Percentiles rank a stretch among this genome's conserved stretches.
phyloP scores from a whole-genome alignment of 2,329 filamentous ascomycete species.

The Penicillium brasilianum region DNA sequence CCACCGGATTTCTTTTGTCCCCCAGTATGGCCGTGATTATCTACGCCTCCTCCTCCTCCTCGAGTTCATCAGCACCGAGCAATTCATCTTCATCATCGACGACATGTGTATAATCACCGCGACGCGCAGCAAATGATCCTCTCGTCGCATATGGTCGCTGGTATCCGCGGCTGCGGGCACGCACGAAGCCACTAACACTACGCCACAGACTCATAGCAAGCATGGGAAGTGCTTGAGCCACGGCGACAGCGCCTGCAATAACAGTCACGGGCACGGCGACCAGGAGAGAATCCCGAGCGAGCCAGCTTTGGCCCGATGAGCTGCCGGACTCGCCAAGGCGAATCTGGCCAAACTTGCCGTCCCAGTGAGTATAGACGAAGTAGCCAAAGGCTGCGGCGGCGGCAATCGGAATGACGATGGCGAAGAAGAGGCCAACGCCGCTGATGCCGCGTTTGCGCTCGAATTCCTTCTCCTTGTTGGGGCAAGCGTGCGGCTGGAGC shows the following conservation, averaged over 20 bases:
- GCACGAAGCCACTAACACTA: slow-evolving; percentile 58
- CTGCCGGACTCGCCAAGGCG: slow-evolving; percentile 72
- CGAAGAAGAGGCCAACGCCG: slow-evolving; percentile 81
- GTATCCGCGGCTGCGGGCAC: slow-evolving; percentile 54
- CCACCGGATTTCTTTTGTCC: background rate
- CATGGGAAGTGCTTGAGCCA: slow-evolving; percentile 73
- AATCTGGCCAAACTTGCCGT: slow-evolving; percentile 89
- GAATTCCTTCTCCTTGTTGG: slow-evolving; percentile 81
- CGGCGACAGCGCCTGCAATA: slow-evolving; percentile 81
- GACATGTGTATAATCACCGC: slow-evolving; percentile 85
- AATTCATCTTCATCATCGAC: slow-evolving; percentile 95
- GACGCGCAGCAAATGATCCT: slow-evolving; percentile 83
- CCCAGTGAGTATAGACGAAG: slow-evolving; percentile 84
- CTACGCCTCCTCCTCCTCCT: slow-evolving; percentile 71
- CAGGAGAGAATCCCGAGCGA: slow-evolving; percentile 76
- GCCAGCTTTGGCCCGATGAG: slow-evolving; percentile 41
- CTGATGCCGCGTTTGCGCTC: slow-evolving; percentile 72
- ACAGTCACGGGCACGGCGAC: slow-evolving; percentile 79
- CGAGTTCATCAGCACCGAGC: slow-evolving; percentile 82
- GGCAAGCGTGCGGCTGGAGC: slow-evolving; percentile 68
- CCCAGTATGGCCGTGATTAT: background rate
- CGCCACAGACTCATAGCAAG: slow-evolving; percentile 76
- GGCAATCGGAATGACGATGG: slow-evolving; percentile 75
- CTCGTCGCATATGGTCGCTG: slow-evolving; percentile 80
- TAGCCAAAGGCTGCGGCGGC: slow-evolving; percentile 76